Conservation (phyloP, 202 grass and related monocot genomes). For the Schoenoplectus tabernaemontani region DNA sequence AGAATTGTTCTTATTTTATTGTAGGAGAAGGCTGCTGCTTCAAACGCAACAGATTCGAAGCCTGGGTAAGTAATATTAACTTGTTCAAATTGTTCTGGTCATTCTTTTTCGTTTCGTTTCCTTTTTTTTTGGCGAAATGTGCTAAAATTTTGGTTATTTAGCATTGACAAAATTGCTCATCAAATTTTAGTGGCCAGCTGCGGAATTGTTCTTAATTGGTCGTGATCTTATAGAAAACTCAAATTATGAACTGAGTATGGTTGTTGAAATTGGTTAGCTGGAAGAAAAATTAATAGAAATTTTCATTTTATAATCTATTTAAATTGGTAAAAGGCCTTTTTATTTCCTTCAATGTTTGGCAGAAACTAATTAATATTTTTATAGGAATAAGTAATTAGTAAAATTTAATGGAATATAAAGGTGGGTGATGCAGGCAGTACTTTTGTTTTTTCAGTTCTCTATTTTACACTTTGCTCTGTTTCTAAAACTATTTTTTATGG, state of each 20-base stretch:
- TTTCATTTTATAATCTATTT: no score
- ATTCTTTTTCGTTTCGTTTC: not conserved
- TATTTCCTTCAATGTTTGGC: not conserved
- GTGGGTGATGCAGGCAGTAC: not conserved
- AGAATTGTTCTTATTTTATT: not conserved
- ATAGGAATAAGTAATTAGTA: not conserved
- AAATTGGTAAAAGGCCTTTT: not conserved
- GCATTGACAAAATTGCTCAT: not conserved
- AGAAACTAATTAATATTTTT: not conserved
- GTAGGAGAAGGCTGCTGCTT: conserved; percentile 31
- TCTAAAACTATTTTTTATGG: not conserved
- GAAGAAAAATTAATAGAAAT: no score
- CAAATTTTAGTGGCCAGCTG: not conserved
- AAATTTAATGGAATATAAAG: not conserved
- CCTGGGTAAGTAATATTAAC: conserved; percentile 21
- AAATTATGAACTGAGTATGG: not conserved
- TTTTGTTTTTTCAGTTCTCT: not conserved
- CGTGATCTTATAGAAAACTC: not conserved
- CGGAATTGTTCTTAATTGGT: not conserved
- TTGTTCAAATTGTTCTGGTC: not conserved
- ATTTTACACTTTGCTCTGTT: not conserved
- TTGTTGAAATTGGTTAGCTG: not conserved
- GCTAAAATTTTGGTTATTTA: not conserved
- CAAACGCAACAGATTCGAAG: conserved; percentile 28
- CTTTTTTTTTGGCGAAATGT: no score